Evolutionary conservation across 1,139 yeast genomes (phyloP).

Genomic region (Saccharomyces hybrid): DNA sequence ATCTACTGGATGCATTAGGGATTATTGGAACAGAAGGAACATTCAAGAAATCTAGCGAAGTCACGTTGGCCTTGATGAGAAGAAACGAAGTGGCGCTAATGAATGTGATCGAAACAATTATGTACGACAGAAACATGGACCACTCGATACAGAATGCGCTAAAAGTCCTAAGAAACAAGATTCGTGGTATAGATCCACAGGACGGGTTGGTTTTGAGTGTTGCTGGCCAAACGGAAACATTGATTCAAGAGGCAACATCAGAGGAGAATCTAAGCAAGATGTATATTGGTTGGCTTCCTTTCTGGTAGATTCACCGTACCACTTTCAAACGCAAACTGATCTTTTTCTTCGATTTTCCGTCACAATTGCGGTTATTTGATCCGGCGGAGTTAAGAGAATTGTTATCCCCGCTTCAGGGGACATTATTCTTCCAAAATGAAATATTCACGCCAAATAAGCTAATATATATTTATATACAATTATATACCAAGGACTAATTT

Average conservation of each 20-base stretch:
- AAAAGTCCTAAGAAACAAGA: conserved; percentile 64
- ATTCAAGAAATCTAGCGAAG: conserved; percentile 79
- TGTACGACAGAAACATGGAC: conserved; percentile 52
- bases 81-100: conserved; percentile 79
- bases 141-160: conserved; percentile 44
- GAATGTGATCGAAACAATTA: conserved; percentile 85
- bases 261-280: conserved; percentile 65
- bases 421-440: neutral
- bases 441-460: neutral
- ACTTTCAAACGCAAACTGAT: neutral
- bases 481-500: neutral
- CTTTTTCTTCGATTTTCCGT: neutral
- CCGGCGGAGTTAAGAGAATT: neutral
- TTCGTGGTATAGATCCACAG: conserved; percentile 75
- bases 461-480: neutral
- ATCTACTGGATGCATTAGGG: conserved; percentile 88
- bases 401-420: neutral
- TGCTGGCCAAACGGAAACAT: conserved; percentile 84
- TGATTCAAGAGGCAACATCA: conserved; percentile 78
- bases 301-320: conserved; percentile 35
- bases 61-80: conserved; percentile 65
- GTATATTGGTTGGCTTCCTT: conserved; percentile 96
- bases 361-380: neutral
- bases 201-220: conserved; percentile 85
- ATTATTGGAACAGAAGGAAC: conserved; percentile 86